These are phyloP conservation scores for Gilbertella persicaria DNA, from an alignment of 371 early-diverging fungal species.

Conservation along the genomic window DNA sequence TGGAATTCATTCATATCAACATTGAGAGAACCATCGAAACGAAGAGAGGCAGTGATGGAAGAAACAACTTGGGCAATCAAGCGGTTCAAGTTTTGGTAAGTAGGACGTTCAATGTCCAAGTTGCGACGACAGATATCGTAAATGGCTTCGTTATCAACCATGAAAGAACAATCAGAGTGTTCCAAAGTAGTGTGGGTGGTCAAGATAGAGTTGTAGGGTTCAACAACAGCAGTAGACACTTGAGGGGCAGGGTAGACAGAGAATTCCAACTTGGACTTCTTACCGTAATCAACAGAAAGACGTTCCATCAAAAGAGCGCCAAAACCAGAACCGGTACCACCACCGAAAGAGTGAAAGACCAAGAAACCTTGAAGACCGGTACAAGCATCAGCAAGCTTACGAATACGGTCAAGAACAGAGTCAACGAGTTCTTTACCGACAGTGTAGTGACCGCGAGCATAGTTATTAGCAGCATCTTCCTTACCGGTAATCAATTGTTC, in stretches of 20 bases:
- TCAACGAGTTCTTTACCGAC: constrained; percentile 98
- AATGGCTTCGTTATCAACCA: constrained; percentile 99
- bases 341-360: constrained; percentile 99
- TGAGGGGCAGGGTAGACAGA: constrained; percentile 98
- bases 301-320: constrained; percentile 96
- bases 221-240: constrained; percentile 96
- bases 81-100: constrained; percentile 95
- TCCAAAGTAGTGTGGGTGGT: constrained; percentile 99
- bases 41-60: constrained; percentile 97
- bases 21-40: constrained; percentile 94
- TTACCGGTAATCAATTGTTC: constrained; percentile 97
- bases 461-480: constrained; percentile 99
- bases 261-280: constrained; percentile 98
- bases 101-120: constrained; percentile 95
- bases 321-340: constrained; percentile 99
- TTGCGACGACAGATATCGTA: constrained; percentile 98
- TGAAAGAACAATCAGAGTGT: constrained; percentile 97
- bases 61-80: constrained; percentile 98
- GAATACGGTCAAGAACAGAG: constrained; percentile 94
- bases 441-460: constrained; percentile 99
- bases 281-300: constrained; percentile 94
- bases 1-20: constrained; percentile 96
- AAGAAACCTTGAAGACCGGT: constrained; percentile 96
- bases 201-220: constrained; percentile 98
- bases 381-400: constrained; percentile 97